Evolutionary conservation across 139 green algal genomes (phyloP).

Genomic region (Tetraselmis chui): DNA sequence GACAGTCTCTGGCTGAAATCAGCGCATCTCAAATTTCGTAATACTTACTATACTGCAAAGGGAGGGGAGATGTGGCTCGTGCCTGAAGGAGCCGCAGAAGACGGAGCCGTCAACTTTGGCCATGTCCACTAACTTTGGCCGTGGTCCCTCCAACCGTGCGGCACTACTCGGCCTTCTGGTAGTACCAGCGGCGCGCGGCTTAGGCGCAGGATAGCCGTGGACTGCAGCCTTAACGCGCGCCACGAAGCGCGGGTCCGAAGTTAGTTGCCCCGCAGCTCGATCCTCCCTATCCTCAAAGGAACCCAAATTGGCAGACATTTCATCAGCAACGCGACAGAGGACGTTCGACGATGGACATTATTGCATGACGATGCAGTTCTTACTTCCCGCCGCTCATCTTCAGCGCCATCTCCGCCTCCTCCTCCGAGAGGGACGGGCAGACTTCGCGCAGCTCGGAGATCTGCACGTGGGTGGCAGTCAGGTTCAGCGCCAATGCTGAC

Average conservation of each 20-base stretch:
- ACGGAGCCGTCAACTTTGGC: slow-evolving; percentile 14
- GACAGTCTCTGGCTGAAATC: no score
- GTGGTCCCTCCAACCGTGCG: slow-evolving; percentile 10
- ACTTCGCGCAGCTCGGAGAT: slow-evolving; percentile 54
- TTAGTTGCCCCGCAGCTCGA: slow-evolving; percentile 41
- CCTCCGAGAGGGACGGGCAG: slow-evolving; percentile 45
- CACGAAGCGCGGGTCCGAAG: slow-evolving; percentile 46
- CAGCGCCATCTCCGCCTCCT: slow-evolving; percentile 48
- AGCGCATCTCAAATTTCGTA: no score
- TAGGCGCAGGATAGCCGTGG: background rate
- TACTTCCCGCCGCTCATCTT: slow-evolving; percentile 56
- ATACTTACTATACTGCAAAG: no score
- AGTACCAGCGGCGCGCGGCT: background rate
- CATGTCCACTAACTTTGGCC: slow-evolving; percentile 36
- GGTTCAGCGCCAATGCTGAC: no score
- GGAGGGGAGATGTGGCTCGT: background rate
- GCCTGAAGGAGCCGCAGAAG: background rate
- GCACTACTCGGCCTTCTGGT: background rate
- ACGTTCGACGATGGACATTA: no score
- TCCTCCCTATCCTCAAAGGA: no score
- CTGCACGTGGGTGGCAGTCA: no score
- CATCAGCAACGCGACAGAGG: no score
- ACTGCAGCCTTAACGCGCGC: slow-evolving; percentile 14
- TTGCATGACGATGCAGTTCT: no score
- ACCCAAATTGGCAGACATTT: no score